Evolutionary conservation across 306 rosid genomes (phyloP).

Genomic region (Potentilla sterilis): DNA sequence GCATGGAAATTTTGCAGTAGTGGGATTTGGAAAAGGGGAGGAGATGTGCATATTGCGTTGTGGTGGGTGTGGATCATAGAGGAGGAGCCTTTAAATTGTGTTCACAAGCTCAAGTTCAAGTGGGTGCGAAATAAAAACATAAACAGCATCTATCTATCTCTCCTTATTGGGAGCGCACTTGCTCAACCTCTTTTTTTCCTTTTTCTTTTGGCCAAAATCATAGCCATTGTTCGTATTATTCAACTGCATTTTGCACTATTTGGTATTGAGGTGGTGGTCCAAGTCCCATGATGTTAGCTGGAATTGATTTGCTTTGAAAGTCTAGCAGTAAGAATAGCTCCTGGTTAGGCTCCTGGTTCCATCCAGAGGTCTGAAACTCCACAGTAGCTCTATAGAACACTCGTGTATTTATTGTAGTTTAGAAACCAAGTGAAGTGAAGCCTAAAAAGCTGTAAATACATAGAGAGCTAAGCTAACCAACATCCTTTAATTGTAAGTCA

Average conservation of each 20-base stretch:
- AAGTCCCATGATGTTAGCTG: neutral
- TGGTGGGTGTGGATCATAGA: conserved; percentile 20
- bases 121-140: conserved; percentile 6
- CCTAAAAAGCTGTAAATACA: conserved; percentile 2
- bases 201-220: conserved; percentile 12
- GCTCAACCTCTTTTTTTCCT: neutral
- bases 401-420: neutral
- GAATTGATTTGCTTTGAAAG: neutral
- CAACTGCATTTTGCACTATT: neutral
- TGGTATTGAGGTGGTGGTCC: neutral
- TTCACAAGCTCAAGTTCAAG: conserved; percentile 10
- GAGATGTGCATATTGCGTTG: conserved; percentile 27
- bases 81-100: neutral
- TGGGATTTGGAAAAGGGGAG: neutral
- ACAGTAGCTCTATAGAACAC: neutral
- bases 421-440: conserved; percentile 8
- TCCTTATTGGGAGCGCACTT: conserved; percentile 25
- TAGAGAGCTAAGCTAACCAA: neutral
- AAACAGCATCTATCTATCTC: neutral
- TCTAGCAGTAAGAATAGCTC: neutral
- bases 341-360: neutral
- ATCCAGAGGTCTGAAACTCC: neutral
- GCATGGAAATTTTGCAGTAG: neutral
- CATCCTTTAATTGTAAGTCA: conserved; percentile 10
- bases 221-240: conserved; percentile 9